phyloP scores from a whole-genome alignment of 768 basidiomycete genomes.

The Tricholomella constricta region DNA sequence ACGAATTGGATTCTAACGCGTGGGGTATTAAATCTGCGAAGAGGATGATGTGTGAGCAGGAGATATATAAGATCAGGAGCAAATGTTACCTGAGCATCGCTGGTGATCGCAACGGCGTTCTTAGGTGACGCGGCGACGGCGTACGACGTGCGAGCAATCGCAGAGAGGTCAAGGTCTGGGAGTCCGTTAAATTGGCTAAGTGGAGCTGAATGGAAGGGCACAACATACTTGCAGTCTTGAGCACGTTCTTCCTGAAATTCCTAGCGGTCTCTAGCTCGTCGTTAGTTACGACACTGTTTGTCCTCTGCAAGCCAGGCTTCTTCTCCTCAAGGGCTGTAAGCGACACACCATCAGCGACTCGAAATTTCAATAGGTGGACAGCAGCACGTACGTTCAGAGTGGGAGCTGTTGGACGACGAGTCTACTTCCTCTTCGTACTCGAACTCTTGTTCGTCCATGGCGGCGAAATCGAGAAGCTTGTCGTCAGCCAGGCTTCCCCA shows the following conservation, averaged over 20 bases:
- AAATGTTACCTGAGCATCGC: neutral
- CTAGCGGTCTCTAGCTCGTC: conserved; percentile 67
- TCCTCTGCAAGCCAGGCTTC: conserved; percentile 35
- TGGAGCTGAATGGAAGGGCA: conserved; percentile 11
- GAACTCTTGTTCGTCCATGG: conserved; percentile 28
- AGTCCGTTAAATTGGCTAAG: conserved; percentile 3
- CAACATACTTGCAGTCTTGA: conserved; percentile 66
- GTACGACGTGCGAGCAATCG: conserved; percentile 82
- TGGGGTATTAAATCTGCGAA: no score
- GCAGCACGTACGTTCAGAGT: conserved; percentile 19
- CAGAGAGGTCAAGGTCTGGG: conserved; percentile 59
- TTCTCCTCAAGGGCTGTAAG: conserved; percentile 26
- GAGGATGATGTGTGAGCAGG: no score
- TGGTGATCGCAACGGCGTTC: neutral
- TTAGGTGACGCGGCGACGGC: conserved; percentile 62
- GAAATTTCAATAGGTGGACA: neutral
- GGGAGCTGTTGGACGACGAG: conserved; percentile 10
- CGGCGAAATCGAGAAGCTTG: conserved; percentile 46
- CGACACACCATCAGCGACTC: neutral
- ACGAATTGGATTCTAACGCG: no score
- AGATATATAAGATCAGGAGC: neutral
- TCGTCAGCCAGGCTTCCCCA: conserved; percentile 80
- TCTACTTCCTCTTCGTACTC: neutral
- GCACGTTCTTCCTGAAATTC: conserved; percentile 71
- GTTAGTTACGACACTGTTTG: conserved; percentile 49